Evolutionary conservation across 2,329 filamentous ascomycete genomes (phyloP), one percentile per base, ranked within the genome.

Genomic region (Calonectria pseudoturangicola): DNA sequence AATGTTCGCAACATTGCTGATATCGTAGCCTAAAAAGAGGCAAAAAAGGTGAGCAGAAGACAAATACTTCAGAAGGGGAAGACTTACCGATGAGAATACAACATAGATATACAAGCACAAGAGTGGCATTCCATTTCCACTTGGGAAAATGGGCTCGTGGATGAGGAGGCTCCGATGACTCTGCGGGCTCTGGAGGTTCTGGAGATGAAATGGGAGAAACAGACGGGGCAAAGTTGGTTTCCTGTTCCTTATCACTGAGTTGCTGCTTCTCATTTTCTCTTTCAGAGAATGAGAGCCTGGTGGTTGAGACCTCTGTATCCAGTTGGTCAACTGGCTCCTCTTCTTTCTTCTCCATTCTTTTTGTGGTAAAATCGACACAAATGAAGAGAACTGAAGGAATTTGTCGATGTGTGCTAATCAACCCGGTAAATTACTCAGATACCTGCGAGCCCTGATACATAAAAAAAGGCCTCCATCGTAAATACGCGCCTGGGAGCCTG

Each of bases 1-100:
- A 60, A 90, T 88, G 74, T 91, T 88, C 9, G 89, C 87, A 21
- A 87, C 85, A 68, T 88, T 86, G 73, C 84, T 84, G 9, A 85
- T 80, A 72, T 86, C 84, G 76, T 86, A 86, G 21, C 85, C 85
- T 85, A 25, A 9, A 9, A 48, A 63, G 27, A 30, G 41, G 9
- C 16, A 25, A 10, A 15, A 18, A 16, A 21, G 15, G 3, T 27
- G 6, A 21, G 18, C 0, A 12, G 10, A 30, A 18, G 16, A 30
- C 21, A 41, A 30, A 1, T 2, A 21, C 21, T 21, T 21, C 18
- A n/a, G 21, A 13, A 5, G n/a, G 25, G 21, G 0, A 9, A 36
- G n/a, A 43, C 65, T 12, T 69, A 68, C 72, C 72, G 66, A 72
- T 69, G 10, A 74, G 51, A 33, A 72, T n/a, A n/a, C 58, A 72